These are phyloP conservation scores for Tolypocladium ovalisporum DNA, from an alignment of 2,329 filamentous ascomycete genomes.

Conservation along the genomic window DNA sequence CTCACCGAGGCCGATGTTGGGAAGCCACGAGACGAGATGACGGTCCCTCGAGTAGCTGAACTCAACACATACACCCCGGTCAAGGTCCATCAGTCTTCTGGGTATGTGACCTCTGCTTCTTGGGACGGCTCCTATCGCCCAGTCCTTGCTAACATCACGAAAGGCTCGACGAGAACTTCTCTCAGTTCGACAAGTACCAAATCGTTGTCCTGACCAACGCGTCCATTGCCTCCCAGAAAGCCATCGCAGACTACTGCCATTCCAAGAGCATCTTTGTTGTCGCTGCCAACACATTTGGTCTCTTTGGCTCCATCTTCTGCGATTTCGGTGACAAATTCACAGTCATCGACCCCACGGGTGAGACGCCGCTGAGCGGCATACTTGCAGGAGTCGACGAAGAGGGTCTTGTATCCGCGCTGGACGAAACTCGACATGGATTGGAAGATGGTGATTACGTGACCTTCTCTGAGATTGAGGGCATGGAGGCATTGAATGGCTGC, in stretches of 20 bases:
- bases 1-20: conserved; percentile 79
- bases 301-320: conserved; percentile 94
- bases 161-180: conserved; percentile 65
- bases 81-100: conserved; percentile 54
- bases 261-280: conserved; percentile 86
- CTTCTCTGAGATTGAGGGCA: conserved; percentile 84
- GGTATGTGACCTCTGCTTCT: conserved; percentile 26
- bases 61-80: conserved; percentile 95
- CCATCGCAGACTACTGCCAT: conserved; percentile 88
- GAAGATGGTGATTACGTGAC: conserved; percentile 96
- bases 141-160: conserved; percentile 3
- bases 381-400: conserved; percentile 83
- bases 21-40: conserved; percentile 79
- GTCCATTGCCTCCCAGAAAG: conserved; percentile 67
- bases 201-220: conserved; percentile 84
- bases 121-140: conserved; percentile 1
- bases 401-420: conserved; percentile 81
- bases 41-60: conserved; percentile 81
- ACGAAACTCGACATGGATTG: conserved; percentile 88
- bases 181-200: conserved; percentile 82
- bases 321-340: conserved; percentile 95
- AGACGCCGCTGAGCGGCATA: conserved; percentile 79
- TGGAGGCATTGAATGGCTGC: conserved; percentile 75
- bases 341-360: conserved; percentile 79
- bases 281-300: conserved; percentile 77